These are phyloP conservation scores for Endothia cerciana DNA, from an alignment of 2,329 filamentous ascomycete genomes.

Conservation along the genomic window DNA sequence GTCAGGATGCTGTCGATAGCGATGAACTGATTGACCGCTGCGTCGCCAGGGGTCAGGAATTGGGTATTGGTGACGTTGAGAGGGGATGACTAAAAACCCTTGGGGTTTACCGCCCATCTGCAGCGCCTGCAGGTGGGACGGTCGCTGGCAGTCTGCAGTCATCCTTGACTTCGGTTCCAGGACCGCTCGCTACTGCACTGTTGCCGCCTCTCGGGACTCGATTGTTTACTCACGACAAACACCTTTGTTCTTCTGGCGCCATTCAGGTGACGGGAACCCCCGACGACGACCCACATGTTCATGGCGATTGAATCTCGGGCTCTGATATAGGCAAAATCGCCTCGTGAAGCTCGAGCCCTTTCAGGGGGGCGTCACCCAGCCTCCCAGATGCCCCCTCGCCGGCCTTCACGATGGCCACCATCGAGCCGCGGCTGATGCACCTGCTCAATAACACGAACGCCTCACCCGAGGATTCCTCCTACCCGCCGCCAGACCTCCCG, in stretches of 20 bases:
- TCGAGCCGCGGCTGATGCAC: constrained; percentile 69
- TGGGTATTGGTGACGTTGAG: neutral
- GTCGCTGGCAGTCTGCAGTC: constrained; percentile 4
- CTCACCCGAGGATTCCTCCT: constrained; percentile 41
- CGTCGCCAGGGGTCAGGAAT: neutral
- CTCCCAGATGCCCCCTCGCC: constrained; percentile 43
- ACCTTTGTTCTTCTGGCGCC: constrained; percentile 4
- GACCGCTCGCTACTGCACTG: constrained; percentile 3
- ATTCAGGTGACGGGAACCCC: neutral
- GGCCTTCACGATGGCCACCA: constrained; percentile 62
- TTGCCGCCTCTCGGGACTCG: neutral
- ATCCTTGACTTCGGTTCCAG: neutral
- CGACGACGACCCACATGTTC: constrained; percentile 1
- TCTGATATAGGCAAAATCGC: constrained; percentile 16
- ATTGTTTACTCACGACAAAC: neutral
- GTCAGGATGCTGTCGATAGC: too few species aligned
- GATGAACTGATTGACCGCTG: too few species aligned
- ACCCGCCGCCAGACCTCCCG: constrained; percentile 56
- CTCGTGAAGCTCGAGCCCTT: constrained; percentile 23
- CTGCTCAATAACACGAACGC: constrained; percentile 62
- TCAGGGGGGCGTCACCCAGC: constrained; percentile 21
- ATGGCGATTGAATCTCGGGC: constrained; percentile 2
- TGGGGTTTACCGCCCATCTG: neutral
- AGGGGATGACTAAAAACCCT: neutral
- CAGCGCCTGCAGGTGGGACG: neutral